These are phyloP conservation scores for Vitis cinerea DNA, from an alignment of 164 flowering plant genomes.

Conservation along the genomic window DNA sequence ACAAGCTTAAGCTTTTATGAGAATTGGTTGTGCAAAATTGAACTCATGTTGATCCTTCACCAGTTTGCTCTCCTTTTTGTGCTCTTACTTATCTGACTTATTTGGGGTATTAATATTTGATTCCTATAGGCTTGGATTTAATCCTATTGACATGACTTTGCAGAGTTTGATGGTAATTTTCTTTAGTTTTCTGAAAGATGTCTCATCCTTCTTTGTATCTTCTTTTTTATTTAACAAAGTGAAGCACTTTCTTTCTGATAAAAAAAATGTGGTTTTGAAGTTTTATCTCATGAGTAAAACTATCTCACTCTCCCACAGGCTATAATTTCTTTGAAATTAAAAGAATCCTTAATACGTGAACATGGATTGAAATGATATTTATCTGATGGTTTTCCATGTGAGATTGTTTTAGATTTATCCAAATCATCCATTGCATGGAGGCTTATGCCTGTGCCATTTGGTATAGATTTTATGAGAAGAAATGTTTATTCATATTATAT, in stretches of 20 bases:
- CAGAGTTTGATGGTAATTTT: not conserved
- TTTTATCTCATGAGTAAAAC: too few relatives aligned
- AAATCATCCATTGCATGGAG: not conserved
- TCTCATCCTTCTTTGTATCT: too few relatives aligned
- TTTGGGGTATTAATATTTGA: conserved; percentile 1
- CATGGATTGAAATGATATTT: not conserved
- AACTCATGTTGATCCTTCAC: too few relatives aligned
- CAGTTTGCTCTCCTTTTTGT: not conserved
- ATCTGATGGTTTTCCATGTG: not conserved
- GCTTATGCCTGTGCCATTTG: not conserved
- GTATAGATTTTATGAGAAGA: too few relatives aligned
- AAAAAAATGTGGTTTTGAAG: too few relatives aligned
- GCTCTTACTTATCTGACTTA: not conserved
- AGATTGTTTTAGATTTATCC: not conserved
- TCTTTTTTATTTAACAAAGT: too few relatives aligned
- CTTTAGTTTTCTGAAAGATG: not conserved
- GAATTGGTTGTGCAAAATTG: too few relatives aligned
- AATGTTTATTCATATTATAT: not conserved
- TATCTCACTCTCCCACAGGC: too few relatives aligned
- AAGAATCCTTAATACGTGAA: not conserved
- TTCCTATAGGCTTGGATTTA: not conserved
- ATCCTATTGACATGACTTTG: not conserved
- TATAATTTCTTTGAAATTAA: not conserved
- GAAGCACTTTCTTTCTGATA: too few relatives aligned
- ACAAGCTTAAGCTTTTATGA: too few relatives aligned